phyloP scores from a whole-genome alignment of 2,329 filamentous ascomycete species.

The Hirsutella thompsonii region DNA sequence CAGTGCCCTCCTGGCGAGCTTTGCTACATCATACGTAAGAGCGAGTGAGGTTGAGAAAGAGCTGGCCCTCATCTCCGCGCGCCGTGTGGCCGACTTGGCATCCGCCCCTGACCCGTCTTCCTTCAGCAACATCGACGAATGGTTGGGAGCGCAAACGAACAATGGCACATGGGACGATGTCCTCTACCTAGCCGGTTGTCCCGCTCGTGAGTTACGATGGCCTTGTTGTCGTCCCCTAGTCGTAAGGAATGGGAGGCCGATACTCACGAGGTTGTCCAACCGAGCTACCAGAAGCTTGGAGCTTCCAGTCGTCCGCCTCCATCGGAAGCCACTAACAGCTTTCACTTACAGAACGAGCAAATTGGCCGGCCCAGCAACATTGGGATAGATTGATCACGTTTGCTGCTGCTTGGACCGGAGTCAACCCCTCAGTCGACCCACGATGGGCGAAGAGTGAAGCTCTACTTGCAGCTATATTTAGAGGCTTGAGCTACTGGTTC shows the following conservation, averaged over 20 bases:
- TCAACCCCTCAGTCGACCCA: constrained; percentile 4
- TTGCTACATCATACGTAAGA: too few relatives aligned
- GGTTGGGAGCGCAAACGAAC: constrained; percentile 8
- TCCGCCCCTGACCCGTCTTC: constrained; percentile 9
- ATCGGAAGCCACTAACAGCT: constrained; percentile 2
- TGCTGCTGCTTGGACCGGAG: constrained; percentile 12
- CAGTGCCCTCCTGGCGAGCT: too few relatives aligned
- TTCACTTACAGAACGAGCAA: constrained; percentile 8
- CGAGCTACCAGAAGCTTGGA: too few relatives aligned
- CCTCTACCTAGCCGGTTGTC: constrained; percentile 5
- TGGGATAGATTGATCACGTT: constrained; percentile 11
- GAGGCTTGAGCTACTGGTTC: constrained; percentile 11
- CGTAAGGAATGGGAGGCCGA: too few relatives aligned
- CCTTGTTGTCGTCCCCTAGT: not conserved
- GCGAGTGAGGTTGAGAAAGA: constrained; percentile 1
- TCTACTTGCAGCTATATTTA: constrained; percentile 6
- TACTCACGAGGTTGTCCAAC: too few relatives aligned
- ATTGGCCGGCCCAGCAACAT: constrained; percentile 12
- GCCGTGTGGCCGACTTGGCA: constrained; percentile 9
- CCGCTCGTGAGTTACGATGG: too few relatives aligned
- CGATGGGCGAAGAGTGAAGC: constrained; percentile 6
- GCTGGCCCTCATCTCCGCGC: constrained; percentile 6
- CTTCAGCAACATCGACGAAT: constrained; percentile 7
- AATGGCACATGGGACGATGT: constrained; percentile 12
- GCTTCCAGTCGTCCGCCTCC: too few relatives aligned